Conservation (phyloP, 495 filamentous ascomycete genomes). For the Penicillium waksmanii region DNA sequence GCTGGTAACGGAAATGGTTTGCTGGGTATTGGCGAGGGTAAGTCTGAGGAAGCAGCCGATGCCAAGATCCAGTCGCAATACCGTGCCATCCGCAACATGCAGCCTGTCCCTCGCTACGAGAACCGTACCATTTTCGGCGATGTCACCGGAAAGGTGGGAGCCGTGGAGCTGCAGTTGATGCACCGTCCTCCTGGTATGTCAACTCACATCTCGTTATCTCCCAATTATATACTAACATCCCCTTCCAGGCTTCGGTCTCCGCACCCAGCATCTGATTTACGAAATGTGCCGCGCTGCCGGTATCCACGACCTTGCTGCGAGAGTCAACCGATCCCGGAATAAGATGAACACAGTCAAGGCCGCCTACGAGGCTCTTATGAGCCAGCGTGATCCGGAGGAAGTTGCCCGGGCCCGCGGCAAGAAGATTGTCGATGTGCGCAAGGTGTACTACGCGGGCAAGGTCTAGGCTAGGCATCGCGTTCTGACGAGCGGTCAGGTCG, state of each 20-base stretch:
- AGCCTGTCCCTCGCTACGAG: conserved; percentile 87
- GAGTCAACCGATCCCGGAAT: conserved; percentile 78
- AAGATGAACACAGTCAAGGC: conserved; percentile 97
- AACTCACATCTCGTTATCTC: neutral
- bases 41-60: conserved; percentile 70
- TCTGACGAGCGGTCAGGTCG: conserved; percentile 27
- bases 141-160: conserved; percentile 82
- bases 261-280: conserved; percentile 87
- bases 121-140: conserved; percentile 87
- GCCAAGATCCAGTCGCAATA: conserved; percentile 69
- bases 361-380: conserved; percentile 76
- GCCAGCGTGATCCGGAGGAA: conserved; percentile 83
- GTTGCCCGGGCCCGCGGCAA: conserved; percentile 83
- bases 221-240: conserved; percentile 13
- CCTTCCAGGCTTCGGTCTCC: conserved; percentile 80
- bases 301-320: conserved; percentile 81
- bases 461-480: conserved; percentile 49
- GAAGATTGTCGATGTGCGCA: conserved; percentile 94
- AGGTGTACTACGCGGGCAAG: conserved; percentile 93
- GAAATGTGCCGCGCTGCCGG: conserved; percentile 86
- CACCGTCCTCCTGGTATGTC: conserved; percentile 83
- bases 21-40: conserved; percentile 87
- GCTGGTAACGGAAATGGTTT: conserved; percentile 85
- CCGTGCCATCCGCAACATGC: conserved; percentile 82
- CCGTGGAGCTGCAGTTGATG: conserved; percentile 76